A percentile compares a stretch with the other conserved stretches of the same genome.
Evolutionary conservation across 352 stramenopile genomes (phyloP).

Genomic region (Aphanomyces cochlioides): DNA sequence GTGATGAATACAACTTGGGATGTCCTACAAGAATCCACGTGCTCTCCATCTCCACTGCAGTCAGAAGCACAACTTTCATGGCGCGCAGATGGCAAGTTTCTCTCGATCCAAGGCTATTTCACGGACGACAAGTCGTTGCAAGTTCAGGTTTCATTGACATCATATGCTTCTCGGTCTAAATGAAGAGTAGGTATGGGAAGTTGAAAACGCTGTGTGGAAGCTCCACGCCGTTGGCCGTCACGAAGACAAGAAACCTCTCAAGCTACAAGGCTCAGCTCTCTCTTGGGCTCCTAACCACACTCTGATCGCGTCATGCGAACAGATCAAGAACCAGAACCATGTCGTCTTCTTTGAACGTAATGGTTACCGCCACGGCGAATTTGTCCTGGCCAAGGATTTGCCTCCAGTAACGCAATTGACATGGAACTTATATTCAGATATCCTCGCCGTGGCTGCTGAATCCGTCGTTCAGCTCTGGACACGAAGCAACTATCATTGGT

Average conservation of each 20-base stretch:
- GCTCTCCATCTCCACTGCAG: conserved; percentile 38
- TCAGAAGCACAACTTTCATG: conserved; percentile 44
- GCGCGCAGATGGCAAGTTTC: conserved; percentile 67
- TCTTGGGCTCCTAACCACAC: conserved; percentile 74
- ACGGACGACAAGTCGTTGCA: conserved; percentile 3
- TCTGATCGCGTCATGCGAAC: conserved; percentile 62
- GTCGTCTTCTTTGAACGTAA: conserved; percentile 85
- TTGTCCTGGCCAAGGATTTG: conserved; percentile 42
- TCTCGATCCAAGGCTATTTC: conserved; percentile 56
- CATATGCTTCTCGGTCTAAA: neutral
- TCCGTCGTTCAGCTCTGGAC: conserved; percentile 65
- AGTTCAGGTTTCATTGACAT: neutral
- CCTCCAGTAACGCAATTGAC: conserved; percentile 36
- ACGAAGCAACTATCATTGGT: conserved; percentile 83
- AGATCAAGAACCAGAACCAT: conserved; percentile 48
- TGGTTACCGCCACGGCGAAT: conserved; percentile 73
- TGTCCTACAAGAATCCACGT: conserved; percentile 61
- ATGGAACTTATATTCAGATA: conserved; percentile 69
- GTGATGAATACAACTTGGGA: conserved; percentile 78
- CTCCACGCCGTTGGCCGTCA: conserved; percentile 61
- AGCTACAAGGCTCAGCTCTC: conserved; percentile 42
- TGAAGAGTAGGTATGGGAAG: conserved; percentile 21
- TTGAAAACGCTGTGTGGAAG: conserved; percentile 38
- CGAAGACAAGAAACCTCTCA: conserved; percentile 61
- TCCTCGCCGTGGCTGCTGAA: conserved; percentile 55